Base-by-base conservation (phyloP, 2,329 filamentous ascomycete genomes). In the Lasiodiplodia sp. region DNA sequence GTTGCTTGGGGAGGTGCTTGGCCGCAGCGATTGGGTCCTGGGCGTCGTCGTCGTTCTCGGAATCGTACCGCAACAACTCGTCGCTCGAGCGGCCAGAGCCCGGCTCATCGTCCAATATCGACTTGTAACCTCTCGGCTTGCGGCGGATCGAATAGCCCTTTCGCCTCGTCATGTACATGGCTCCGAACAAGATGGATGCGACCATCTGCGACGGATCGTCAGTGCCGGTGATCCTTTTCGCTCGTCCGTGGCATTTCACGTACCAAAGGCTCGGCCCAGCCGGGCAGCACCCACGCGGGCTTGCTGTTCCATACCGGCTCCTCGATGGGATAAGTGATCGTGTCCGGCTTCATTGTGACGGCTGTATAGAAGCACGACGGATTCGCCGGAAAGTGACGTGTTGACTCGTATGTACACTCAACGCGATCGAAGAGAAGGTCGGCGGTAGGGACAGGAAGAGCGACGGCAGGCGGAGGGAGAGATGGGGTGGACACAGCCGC, bases 1-100 rank as follows among this genome's bases (percentile, higher is more conserved):
- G 83, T 69, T 82, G 80, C 76, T 87, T 88, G 25, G 84, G 80
- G 12, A 81, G 81, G 63, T 80, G 73, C 66, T 81, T 84, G 18
- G 76, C 73, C 2, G 77, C 76, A 37, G 77, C 75, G 3, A 78
- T 74, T 38, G 71, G 72, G 40, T 79, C 74, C 66, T 77, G 73
- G 31, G 77, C 72, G 58, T 79, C 77, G 67, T 78, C 75, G 55
- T 82, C 78, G 69, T 75, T 75, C 53, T 79, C 77, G 11, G 76
- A 74, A 60, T 77, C 75, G 56, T 78, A 77, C 18, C 74, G 70
- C 31, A 84, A 76, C 6, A 83, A 76, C 56, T 80, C 77, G 51
- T 83, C 81, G 12, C 78, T 78, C 37, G 81, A 83, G 34, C 72
- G 72, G 25, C 77, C 75, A 1, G 78, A 76, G 34, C 79, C 75